These are phyloP conservation scores for Hibiscus tridactylites DNA, from an alignment of 345 rosid genomes.

Conservation along the genomic window DNA sequence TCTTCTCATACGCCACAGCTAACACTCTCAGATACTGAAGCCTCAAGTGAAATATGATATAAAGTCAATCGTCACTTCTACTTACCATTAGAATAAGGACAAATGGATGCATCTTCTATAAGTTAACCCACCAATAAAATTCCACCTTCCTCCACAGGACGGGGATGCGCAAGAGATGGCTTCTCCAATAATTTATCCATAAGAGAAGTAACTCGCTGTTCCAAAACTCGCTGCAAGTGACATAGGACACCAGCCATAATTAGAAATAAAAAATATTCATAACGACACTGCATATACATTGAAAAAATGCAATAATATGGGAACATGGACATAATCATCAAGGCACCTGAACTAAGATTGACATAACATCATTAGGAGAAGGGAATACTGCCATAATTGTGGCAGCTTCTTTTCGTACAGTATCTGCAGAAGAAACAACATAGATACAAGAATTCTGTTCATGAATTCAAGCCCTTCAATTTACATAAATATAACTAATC, in stretches of 20 bases:
- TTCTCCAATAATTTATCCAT: conserved; percentile 82
- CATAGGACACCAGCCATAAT: conserved; percentile 8
- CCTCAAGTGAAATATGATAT: conserved; percentile 31
- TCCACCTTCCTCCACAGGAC: conserved; percentile 72
- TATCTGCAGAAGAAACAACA: conserved; percentile 46
- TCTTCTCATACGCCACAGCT: conserved; percentile 94
- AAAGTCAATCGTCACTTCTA: conserved; percentile 16
- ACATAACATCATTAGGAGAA: conserved; percentile 96
- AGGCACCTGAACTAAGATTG: conserved; percentile 91
- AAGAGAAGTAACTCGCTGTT: conserved; percentile 93
- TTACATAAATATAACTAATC: conserved; percentile 17
- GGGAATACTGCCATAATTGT: conserved; percentile 96
- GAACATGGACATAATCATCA: neutral
- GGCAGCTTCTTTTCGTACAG: conserved; percentile 98
- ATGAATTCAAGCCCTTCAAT: conserved; percentile 13
- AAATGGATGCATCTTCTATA: neutral
- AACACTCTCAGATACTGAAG: conserved; percentile 96
- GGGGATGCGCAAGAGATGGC: conserved; percentile 88
- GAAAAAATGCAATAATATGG: conserved; percentile 4
- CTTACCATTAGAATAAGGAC: neutral
- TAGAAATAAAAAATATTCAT: neutral
- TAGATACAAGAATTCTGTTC: conserved; percentile 11
- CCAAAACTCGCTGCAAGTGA: conserved; percentile 72
- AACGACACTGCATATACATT: neutral
- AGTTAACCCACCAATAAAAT: conserved; percentile 36